phyloP scores from a whole-genome alignment of 495 filamentous ascomycete species.

The Lentithecium fluviatile region DNA sequence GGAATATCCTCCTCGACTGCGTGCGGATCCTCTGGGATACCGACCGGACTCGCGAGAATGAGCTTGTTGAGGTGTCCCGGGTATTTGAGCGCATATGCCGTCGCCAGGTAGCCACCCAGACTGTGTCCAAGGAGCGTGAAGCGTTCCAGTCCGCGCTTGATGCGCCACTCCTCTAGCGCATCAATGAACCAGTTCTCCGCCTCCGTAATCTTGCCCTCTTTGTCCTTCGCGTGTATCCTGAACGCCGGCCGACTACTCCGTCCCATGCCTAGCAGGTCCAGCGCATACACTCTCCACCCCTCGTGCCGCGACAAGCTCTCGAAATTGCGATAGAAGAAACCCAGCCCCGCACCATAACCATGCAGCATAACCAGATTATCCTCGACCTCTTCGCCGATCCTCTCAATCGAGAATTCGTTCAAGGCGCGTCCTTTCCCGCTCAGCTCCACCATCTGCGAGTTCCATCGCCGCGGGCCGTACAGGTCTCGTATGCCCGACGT shows the following conservation, averaged over 20 bases:
- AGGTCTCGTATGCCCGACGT: slow-evolving; percentile 66
- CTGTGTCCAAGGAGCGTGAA: slow-evolving; percentile 94
- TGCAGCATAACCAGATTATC: slow-evolving; percentile 96
- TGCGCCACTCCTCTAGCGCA: slow-evolving; percentile 92
- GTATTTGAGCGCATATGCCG: slow-evolving; percentile 94
- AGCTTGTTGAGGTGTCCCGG: slow-evolving; percentile 92
- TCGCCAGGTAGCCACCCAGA: slow-evolving; percentile 88
- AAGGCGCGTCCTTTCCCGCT: slow-evolving; percentile 81
- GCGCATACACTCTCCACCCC: slow-evolving; percentile 87
- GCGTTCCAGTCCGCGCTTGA: slow-evolving; percentile 80
- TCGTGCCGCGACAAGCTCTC: slow-evolving; percentile 72
- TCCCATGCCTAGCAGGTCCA: slow-evolving; percentile 94
- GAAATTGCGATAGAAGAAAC: slow-evolving; percentile 98
- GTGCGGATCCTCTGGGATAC: slow-evolving; percentile 92
- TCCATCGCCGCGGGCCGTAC: slow-evolving; percentile 81
- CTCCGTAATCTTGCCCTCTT: slow-evolving; percentile 77
- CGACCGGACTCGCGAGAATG: slow-evolving; percentile 89
- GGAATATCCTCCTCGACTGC: slow-evolving; percentile 80
- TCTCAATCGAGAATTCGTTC: slow-evolving; percentile 91
- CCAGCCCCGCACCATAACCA: slow-evolving; percentile 91
- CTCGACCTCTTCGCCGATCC: slow-evolving; percentile 70
- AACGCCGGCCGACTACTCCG: slow-evolving; percentile 82
- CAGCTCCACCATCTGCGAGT: slow-evolving; percentile 78
- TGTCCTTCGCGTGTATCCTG: slow-evolving; percentile 75
- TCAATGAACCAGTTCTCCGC: slow-evolving; percentile 97